Conservation (phyloP, 768 basidiomycete genomes). For the Suillus cothurnatus region DNA sequence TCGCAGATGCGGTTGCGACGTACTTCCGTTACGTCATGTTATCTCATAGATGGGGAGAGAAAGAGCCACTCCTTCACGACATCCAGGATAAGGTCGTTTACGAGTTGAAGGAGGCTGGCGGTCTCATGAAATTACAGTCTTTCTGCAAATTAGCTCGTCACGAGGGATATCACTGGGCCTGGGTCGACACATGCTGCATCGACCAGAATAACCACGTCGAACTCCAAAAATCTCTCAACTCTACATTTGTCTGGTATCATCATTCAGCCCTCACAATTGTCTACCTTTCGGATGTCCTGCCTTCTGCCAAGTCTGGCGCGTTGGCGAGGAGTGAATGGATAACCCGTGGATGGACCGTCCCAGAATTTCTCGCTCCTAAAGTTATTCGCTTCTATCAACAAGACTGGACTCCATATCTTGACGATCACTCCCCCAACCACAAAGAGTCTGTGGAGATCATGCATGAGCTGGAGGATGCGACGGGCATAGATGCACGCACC, state of each 20-base stretch:
- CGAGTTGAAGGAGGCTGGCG: neutral
- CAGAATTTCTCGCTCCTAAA: neutral
- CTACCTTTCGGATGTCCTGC: neutral
- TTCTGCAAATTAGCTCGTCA: neutral
- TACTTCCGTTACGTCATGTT: neutral
- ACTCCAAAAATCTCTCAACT: neutral
- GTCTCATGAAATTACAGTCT: neutral
- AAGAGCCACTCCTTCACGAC: neutral
- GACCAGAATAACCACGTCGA: neutral
- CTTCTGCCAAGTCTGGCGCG: neutral
- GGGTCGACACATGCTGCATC: neutral
- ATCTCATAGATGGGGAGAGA: neutral
- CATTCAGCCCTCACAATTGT: neutral
- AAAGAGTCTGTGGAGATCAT: neutral
- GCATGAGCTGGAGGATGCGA: neutral
- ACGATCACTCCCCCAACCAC: neutral
- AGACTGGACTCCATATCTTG: neutral
- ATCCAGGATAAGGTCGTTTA: neutral
- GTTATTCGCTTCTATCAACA: neutral
- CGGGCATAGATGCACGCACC: neutral
- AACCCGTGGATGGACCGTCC: neutral
- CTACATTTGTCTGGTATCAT: neutral
- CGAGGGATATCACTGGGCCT: neutral
- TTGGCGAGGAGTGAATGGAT: neutral
- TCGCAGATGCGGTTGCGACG: neutral